Base-by-base conservation (phyloP, 345 rosid species). In the Salix purpurea region DNA sequence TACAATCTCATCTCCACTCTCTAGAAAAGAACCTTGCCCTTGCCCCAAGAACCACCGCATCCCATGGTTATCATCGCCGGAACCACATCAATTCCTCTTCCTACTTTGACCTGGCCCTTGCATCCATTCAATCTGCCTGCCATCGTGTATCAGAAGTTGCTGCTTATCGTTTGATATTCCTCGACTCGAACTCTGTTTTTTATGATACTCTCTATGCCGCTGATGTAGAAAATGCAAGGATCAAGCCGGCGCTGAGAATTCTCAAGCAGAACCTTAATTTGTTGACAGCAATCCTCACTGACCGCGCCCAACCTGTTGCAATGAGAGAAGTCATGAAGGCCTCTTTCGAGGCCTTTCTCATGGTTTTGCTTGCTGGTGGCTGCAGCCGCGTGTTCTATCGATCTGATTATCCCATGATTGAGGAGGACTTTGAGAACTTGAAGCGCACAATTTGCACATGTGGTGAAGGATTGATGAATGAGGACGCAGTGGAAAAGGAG, bases 81-180 rank as follows among this genome's bases (percentile, higher is more conserved):
- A 81, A 71, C 64, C 67, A 78, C 67, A 75, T 70, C 40, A 30
- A 65, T n/a, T 71, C 87, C 11, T 61, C 89, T 32, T 82, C 94
- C 18, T 86, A 89, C 88, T 93, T 96, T 7, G 93, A 91, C 14
- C 78, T 60, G 42, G 82, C 92, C 5, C 85, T 84, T 4, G 78
- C 84, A 1, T 83, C 92, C 14, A 91, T 93, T 44, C 90, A 87
- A 80, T 80, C 94, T n/a, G 97, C 94, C 67, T 90, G 93, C 79
- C 93, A 90, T 64, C 85, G 85, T 37, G 92, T 93, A 24, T 96
- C 97, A 19, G 99, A 93, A 84, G 99, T 93, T 26, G 96, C 98
- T 0, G 97, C 98, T 15, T 87, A 91, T 72, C 85, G 99, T 39
- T 67, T 96, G 71, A 88, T 90, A 74, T 93, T 93, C 86, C 86